Base-by-base conservation (phyloP, 2,329 filamentous ascomycete genomes). In the Pezicula rhizophila region DNA sequence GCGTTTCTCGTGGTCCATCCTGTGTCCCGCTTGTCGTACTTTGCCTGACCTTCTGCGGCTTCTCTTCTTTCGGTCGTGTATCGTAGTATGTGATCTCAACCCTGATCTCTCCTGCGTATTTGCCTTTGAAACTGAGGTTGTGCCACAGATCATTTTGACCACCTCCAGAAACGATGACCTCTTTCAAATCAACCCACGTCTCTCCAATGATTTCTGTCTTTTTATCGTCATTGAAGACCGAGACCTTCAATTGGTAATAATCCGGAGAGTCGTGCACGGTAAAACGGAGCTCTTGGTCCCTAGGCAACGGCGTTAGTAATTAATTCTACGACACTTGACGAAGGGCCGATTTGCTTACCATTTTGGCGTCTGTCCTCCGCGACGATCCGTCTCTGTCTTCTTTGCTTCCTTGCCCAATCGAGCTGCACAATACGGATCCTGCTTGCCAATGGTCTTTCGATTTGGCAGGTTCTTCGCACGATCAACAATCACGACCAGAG, bases 81-180 rank as follows among this genome's bases (percentile, higher is more conserved):
- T 99, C 93, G 73, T 97, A 99, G 70, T 87, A 99, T 38, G 93
- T 99, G 69, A 96, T 84, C 70, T 99, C 93, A 55, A 99, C 85
- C 57, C 92, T 80, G 55, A 99, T 84, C 67, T 97, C 92, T 48
- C 93, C 93, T 6, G 93, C 92, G 61, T 97, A 99, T 74, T 96
- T 96, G 54, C 91, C 90, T 64, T 85, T 89, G 75, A 82, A 97
- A 55, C 80, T 86, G 57, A 99, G 74, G 51, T 76, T 83, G 65
- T 96, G 91, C 93, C 93, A 99, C 48, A 89, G 75, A 68, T 99
- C 93, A 63, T 80, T 90, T 69, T 96, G 89, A n/a, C 93, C 91
- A 43, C 93, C 93, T 42, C 93, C 91, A 2, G 83, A 75, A 17
- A 91, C 77, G 54, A 99, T 79, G 59, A 99, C 87, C 58, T 82